Percentiles rank a stretch among this genome's conserved stretches.
These are phyloP conservation scores for Aspergillus eucalypticola DNA, from an alignment of 2,329 filamentous ascomycete genomes.

Conservation along the genomic window DNA sequence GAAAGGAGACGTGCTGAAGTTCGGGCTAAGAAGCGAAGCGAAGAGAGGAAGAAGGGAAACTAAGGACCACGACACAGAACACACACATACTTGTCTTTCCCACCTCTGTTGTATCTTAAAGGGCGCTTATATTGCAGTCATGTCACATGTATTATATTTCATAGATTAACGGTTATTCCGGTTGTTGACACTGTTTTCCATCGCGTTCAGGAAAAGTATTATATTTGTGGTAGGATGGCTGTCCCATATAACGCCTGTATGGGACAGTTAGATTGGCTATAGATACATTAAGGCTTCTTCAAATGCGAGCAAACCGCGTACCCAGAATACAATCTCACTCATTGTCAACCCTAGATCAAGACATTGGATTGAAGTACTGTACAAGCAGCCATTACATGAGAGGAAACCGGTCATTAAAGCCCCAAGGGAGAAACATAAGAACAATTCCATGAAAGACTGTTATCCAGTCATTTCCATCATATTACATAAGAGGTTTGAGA, in stretches of 20 bases:
- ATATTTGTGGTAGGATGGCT: background rate
- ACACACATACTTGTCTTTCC: background rate
- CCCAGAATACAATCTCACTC: background rate
- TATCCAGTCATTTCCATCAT: background rate
- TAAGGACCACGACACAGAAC: background rate
- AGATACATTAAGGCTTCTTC: background rate
- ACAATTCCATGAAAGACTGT: background rate
- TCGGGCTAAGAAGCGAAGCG: slow-evolving; percentile 78
- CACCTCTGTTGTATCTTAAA: background rate
- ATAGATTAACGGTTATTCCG: background rate
- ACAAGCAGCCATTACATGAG: background rate
- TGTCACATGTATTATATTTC: background rate
- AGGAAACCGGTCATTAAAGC: background rate
- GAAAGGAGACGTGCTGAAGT: slow-evolving; percentile 86
- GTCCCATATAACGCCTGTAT: background rate
- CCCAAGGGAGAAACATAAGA: background rate
- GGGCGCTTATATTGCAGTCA: background rate
- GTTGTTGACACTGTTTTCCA: background rate
- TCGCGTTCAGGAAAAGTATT: background rate
- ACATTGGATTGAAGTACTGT: background rate
- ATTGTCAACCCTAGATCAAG: background rate
- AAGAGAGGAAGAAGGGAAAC: slow-evolving; percentile 69
- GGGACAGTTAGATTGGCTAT: background rate
- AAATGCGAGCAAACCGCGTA: background rate
- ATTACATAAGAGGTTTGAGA: background rate